These are phyloP conservation scores for Amniculicola lignicola DNA, from an alignment of 495 filamentous ascomycete species.

Conservation along the genomic window DNA sequence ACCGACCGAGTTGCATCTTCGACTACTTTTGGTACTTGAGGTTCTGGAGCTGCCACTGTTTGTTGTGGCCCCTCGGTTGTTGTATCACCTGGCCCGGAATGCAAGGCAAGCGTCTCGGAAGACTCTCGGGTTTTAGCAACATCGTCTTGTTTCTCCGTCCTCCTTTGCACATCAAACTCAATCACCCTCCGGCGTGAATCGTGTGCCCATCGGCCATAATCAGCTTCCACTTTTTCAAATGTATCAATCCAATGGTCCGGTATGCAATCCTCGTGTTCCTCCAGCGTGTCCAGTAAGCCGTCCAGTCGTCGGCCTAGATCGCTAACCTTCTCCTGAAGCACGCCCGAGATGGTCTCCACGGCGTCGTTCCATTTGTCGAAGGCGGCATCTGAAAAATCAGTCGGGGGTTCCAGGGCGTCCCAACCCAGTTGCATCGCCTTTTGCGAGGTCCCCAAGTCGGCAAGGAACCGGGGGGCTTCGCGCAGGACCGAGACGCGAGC, in stretches of 20 bases:
- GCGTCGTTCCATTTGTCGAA: conserved; percentile 43
- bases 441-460: conserved; percentile 62
- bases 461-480: conserved; percentile 65
- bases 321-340: conserved; percentile 66
- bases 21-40: neutral
- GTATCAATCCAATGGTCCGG: conserved; percentile 85
- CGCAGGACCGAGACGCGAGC: conserved; percentile 70
- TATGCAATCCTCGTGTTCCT: conserved; percentile 75
- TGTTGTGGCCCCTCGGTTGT: neutral
- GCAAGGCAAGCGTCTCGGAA: neutral
- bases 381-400: conserved; percentile 19
- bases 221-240: conserved; percentile 73
- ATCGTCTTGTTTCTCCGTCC: neutral
- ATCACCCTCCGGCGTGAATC: conserved; percentile 39
- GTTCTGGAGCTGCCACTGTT: neutral
- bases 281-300: conserved; percentile 76
- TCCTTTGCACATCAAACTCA: conserved; percentile 37
- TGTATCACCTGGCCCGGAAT: neutral
- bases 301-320: conserved; percentile 72
- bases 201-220: conserved; percentile 74
- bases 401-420: conserved; percentile 48
- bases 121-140: neutral
- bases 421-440: conserved; percentile 62
- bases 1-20: neutral
- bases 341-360: conserved; percentile 59